These are phyloP conservation scores for Odontarrhena argentea DNA, from an alignment of 345 rosid species.

Conservation along the genomic window DNA sequence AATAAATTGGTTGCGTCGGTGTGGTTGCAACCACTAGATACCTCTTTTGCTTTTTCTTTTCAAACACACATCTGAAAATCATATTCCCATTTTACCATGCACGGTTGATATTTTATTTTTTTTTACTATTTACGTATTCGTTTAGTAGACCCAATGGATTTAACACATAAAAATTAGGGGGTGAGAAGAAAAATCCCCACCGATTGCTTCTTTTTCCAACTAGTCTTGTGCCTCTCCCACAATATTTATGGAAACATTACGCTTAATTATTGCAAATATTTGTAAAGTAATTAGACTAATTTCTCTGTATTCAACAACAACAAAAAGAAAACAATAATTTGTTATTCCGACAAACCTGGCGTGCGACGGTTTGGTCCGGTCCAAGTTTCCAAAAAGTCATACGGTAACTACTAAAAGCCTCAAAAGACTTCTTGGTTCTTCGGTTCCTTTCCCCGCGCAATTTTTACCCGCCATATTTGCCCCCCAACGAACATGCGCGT, in stretches of 20 bases:
- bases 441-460: conserved; percentile 30
- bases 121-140: too few relatives aligned
- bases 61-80: conserved; percentile 20
- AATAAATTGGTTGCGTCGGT: conserved; percentile 36
- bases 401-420: conserved; percentile 11
- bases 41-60: conserved; percentile 27
- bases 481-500: conserved; percentile 35
- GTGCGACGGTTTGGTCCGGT: conserved; percentile 38
- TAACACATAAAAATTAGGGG: background rate
- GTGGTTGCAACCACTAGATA: conserved; percentile 36
- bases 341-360: conserved; percentile 33
- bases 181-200: background rate
- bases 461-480: conserved; percentile 41
- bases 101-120: background rate
- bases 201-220: background rate
- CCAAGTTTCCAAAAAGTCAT: conserved; percentile 33
- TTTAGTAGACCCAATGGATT: background rate
- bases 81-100: conserved; percentile 1
- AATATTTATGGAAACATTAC: background rate
- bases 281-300: background rate
- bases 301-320: background rate
- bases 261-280: conserved; percentile 1
- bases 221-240: background rate
- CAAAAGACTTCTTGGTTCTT: background rate
- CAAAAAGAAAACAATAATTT: background rate